Conservation (phyloP, 1,139 yeast species). For the Hemisphaericaspora subhashii region DNA sequence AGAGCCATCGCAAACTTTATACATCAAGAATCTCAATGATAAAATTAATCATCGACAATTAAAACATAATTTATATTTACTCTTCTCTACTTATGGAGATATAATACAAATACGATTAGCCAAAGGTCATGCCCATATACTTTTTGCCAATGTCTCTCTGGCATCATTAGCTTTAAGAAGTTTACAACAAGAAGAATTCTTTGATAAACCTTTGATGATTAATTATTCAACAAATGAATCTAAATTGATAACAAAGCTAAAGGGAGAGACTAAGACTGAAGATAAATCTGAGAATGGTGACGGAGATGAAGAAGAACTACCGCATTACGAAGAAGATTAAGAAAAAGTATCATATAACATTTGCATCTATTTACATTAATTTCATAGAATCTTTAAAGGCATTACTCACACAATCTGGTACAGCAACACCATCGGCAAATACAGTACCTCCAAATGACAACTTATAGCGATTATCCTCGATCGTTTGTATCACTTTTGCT, state of each 20-base stretch:
- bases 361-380: conserved; percentile 8
- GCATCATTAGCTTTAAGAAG: conserved; percentile 56
- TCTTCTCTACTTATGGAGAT: conserved; percentile 70
- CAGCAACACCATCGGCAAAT: conserved; percentile 81
- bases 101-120: conserved; percentile 55
- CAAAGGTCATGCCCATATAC: conserved; percentile 79
- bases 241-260: conserved; percentile 19
- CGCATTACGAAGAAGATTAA: conserved; percentile 11
- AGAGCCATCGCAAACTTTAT: conserved; percentile 49
- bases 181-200: conserved; percentile 49
- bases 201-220: conserved; percentile 57
- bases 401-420: conserved; percentile 79
- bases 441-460: conserved; percentile 79
- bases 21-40: conserved; percentile 66
- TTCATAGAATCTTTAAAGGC: conserved; percentile 56
- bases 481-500: conserved; percentile 30
- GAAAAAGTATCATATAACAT: too few species aligned
- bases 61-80: conserved; percentile 55
- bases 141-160: conserved; percentile 47
- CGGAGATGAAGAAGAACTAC: conserved; percentile 11
- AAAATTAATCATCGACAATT: conserved; percentile 49
- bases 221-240: conserved; percentile 47
- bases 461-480: conserved; percentile 31
- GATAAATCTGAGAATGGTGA: not conserved
- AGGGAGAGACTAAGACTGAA: conserved; percentile 2